Percentiles rank a stretch among this genome's conserved stretches.
phyloP scores from a whole-genome alignment of 2,329 filamentous ascomycete species.

The Trichoderma gracile region DNA sequence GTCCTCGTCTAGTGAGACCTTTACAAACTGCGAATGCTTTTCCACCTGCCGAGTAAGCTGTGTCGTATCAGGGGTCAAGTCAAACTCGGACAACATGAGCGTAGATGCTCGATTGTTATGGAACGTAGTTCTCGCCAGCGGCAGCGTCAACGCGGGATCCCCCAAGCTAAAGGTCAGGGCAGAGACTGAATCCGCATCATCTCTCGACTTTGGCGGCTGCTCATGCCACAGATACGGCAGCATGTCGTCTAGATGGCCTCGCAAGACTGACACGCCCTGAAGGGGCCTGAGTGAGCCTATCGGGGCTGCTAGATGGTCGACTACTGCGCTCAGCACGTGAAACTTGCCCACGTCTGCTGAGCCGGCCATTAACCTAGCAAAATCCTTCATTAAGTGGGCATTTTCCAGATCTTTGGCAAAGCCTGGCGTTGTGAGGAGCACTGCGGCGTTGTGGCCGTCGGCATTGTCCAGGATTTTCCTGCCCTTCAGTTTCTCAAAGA shows the following conservation, averaged over 20 bases:
- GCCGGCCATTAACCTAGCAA: constrained; percentile 51
- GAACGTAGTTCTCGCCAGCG: constrained; percentile 77
- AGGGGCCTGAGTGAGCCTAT: constrained; percentile 36
- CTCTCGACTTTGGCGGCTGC: constrained; percentile 31
- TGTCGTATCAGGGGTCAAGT: constrained; percentile 30
- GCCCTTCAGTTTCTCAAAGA: constrained; percentile 31
- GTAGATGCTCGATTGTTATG: constrained; percentile 66
- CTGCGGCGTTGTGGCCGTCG: constrained; percentile 43
- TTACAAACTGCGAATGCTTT: constrained; percentile 45
- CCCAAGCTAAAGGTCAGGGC: constrained; percentile 47
- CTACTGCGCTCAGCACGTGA: constrained; percentile 55
- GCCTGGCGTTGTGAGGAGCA: constrained; percentile 52
- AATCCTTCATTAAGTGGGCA: constrained; percentile 43
- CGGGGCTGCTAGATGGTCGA: constrained; percentile 54
- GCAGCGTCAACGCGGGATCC: constrained; percentile 52
- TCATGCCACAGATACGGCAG: constrained; percentile 50
- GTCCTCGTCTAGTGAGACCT: constrained; percentile 31
- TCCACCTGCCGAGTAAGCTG: constrained; percentile 36
- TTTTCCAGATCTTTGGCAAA: constrained; percentile 53
- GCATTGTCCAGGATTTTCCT: constrained; percentile 35
- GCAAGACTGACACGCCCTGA: constrained; percentile 55
- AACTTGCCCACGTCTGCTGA: constrained; percentile 42
- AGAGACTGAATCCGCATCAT: constrained; percentile 42
- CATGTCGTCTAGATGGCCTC: constrained; percentile 43
- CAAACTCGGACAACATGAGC: constrained; percentile 46